Base-by-base conservation (phyloP, 2,329 filamentous ascomycete species). In the Pyrenophora teres region DNA sequence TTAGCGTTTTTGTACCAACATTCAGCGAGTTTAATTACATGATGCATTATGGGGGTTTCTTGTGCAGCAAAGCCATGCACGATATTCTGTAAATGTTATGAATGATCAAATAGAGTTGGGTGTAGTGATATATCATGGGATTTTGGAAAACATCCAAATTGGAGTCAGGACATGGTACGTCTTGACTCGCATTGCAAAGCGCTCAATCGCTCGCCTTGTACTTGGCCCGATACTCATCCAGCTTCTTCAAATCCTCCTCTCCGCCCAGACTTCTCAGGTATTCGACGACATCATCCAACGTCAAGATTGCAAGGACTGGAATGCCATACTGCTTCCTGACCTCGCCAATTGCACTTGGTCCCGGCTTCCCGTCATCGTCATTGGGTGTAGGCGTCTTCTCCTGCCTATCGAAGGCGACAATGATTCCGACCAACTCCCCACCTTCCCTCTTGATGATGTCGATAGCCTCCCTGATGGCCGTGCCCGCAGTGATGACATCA, bases 401-500 rank as follows among this genome's bases (percentile, higher is more conserved):
- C 81, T 88, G 88, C 53, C 93, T 83, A 76, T 97, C 91, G 61
- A 97, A 81, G 3, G 92, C 89, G 27, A 99, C 89, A 16, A 97
- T 83, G 50, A 97, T 92, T 25, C 92, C 93, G 3, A 88, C 89
- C 18, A 97, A 85, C 43, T 83, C 84, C 1, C 93, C 94, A 2
- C 93, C 94, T 72, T 96, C 88, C 64, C 85, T 85, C 65, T 86
- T 83, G 71, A 97, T 96, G 74, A 96, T 94, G 47, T 86, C 86
- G 54, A 97, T 92, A 12, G 93, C 91, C 74, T 97, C 92, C 52
- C 92, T 83, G 78, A 97, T 92, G 35, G 94, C 94, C 1, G 92
- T 97, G 23, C 94, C 94, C 0, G 92, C 93, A 1, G 92, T 97
- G 68, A 97, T 93, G 50, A 99, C 93, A 76, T 97, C 94, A 79